Percentiles rank a stretch among this genome's conserved stretches.
Conservation (phyloP, 225 moss, liverwort and hornwort species). For the Physcomitrium patens region DNA sequence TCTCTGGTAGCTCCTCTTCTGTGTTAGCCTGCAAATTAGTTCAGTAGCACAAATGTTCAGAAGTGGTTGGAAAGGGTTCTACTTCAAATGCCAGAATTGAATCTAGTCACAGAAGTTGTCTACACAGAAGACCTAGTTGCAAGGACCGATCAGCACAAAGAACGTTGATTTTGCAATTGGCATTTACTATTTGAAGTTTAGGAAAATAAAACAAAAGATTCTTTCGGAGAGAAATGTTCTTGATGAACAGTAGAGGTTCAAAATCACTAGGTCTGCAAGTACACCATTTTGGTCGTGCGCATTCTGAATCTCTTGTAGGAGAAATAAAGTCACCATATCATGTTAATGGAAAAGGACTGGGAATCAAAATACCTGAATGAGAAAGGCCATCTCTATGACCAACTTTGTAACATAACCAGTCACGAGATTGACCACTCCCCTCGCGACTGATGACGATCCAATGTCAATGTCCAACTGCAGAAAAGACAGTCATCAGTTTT, state of each 20-base stretch:
- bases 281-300: neutral
- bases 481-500: conserved; percentile 11
- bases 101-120: neutral
- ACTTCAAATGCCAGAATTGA: conserved; percentile 13
- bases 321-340: neutral
- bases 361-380: conserved; percentile 70
- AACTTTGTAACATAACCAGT: conserved; percentile 81
- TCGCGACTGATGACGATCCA: conserved; percentile 97
- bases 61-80: neutral
- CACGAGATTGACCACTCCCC: conserved; percentile 90
- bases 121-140: neutral
- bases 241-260: neutral
- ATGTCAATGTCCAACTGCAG: conserved; percentile 91
- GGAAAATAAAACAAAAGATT: no score
- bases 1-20: conserved; percentile 93
- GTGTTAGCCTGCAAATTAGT: conserved; percentile 76
- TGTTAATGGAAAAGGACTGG: conserved; percentile 1
- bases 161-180: no score
- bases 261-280: neutral
- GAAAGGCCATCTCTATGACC: conserved; percentile 93
- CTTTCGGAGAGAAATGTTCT: neutral
- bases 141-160: no score
- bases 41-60: conserved; percentile 8
- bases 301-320: neutral
- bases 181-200: no score